phyloP scores from a whole-genome alignment of 2,329 filamentous ascomycete species.

The Fusarium albidum region DNA sequence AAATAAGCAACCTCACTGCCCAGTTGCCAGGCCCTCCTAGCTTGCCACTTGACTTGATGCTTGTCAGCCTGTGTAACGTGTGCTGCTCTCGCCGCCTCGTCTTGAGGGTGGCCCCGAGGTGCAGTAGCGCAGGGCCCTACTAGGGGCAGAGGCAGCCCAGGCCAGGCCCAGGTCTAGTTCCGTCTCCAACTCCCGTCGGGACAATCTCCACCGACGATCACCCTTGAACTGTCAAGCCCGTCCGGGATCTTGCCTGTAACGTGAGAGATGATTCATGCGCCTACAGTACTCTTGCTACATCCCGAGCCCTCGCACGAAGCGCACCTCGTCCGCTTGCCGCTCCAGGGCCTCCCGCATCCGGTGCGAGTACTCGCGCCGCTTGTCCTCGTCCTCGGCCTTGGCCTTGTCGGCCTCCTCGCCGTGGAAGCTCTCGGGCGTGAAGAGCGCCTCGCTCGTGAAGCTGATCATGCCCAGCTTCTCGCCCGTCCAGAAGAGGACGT shows the following conservation, averaged over 20 bases:
- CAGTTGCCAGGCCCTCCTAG: no score
- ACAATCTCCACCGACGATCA: conserved; percentile 32
- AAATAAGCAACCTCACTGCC: no score
- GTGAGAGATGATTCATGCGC: conserved; percentile 14
- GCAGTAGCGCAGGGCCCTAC: no score
- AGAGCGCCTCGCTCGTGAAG: conserved; percentile 64
- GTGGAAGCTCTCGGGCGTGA: conserved; percentile 61
- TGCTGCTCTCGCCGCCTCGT: conserved; percentile 32
- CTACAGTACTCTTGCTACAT: conserved; percentile 19
- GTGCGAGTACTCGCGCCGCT: conserved; percentile 69
- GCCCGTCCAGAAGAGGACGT: conserved; percentile 87
- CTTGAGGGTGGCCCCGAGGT: no score
- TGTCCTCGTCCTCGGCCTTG: conserved; percentile 54
- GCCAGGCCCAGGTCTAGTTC: no score
- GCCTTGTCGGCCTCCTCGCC: conserved; percentile 54
- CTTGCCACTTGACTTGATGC: no score
- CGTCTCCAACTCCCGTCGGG: background rate
- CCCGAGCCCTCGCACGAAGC: conserved; percentile 74
- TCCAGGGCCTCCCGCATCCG: conserved; percentile 79
- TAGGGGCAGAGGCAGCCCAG: no score
- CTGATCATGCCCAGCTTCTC: conserved; percentile 79
- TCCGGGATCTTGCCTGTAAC: conserved; percentile 15
- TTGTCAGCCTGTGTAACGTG: no score
- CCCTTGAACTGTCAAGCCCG: conserved; percentile 2
- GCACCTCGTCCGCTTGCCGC: conserved; percentile 79